Evolutionary conservation across 2,329 filamentous ascomycete genomes (phyloP), one percentile per base, ranked within the genome.

Genomic region (Tricladium varicosporioides): DNA sequence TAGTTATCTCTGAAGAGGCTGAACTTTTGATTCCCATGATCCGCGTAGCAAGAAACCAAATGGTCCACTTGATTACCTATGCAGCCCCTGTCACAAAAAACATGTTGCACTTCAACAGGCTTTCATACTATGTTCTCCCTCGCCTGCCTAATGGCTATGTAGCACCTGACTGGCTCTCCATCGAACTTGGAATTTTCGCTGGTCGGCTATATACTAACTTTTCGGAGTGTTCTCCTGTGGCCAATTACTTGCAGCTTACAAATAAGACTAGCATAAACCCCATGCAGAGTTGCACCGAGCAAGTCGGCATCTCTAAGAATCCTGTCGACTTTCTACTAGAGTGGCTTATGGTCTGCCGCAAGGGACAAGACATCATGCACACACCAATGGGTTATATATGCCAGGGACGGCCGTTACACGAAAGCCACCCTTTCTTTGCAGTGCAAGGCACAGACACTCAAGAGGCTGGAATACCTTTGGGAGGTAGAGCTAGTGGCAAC

Each of bases 1-100:
- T 88, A 1, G 65, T 89, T 1, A 83, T 81, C 27, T 81, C 84
- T 0, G 85, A 89, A 61, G 86, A 89, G 66, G 83, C 78, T 0
- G 82, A 89, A 55, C 48, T 65, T 0, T 61, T 88, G 0, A 74
- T 89, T 3, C 75, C 76, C 0, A 59, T 75, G 0, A 60, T 86
- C 43, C 70, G 69, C 10, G 15, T 40, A 0, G 11, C 42, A 0
- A 19, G 27, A 5, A 43, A 40, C 0, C 40, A 65, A 2, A 5
- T 13, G 1, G 75, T 76, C 0, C 74, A 80, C 53, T 71, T 88
- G 0, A 63, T 87, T 0, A 71, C 76, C 0, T 89, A 88, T 59
- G 75, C 84, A 0, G 79, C 84, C 0, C 82, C 86, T 0, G 75
- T 85, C 0, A 86, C 84, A 0, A 75, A 77, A 33, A 73, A 75